A percentile compares a stretch with the other conserved stretches of the same genome.
Evolutionary conservation across 2,329 filamentous ascomycete species (phyloP).

Genomic region (Didymellaceae sp.): DNA sequence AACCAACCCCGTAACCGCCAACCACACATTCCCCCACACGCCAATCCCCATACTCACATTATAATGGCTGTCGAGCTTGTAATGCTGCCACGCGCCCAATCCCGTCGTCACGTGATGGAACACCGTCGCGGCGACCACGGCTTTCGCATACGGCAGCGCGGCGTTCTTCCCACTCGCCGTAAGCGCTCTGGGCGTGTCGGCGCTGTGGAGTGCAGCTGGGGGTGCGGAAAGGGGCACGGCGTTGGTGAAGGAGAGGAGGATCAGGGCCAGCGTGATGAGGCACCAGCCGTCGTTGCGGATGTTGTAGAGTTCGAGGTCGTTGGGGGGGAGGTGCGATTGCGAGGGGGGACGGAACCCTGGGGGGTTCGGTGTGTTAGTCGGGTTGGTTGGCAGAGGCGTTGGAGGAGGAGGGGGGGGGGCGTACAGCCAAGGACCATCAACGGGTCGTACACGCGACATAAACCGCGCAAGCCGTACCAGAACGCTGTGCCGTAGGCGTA

Average conservation of each 20-base stretch:
- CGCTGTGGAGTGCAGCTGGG: constrained; percentile 8
- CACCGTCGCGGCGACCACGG: constrained; percentile 30
- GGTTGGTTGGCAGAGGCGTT: not conserved
- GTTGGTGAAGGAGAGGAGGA: constrained; percentile 31
- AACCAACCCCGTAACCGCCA: constrained; percentile 26
- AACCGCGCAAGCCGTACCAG: constrained; percentile 34
- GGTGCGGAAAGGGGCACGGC: constrained; percentile 22
- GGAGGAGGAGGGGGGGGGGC: not conserved
- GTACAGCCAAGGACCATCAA: constrained; percentile 34
- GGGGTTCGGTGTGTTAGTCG: not conserved
- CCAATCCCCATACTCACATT: constrained; percentile 35
- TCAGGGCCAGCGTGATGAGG: constrained; percentile 33
- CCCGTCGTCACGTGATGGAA: constrained; percentile 34
- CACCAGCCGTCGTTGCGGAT: constrained; percentile 36
- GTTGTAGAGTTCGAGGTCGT: constrained; percentile 37
- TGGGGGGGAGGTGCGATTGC: constrained; percentile 28
- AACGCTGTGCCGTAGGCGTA: constrained; percentile 37
- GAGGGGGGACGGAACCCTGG: constrained; percentile 35
- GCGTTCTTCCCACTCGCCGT: constrained; percentile 6
- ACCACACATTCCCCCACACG: constrained; percentile 35
- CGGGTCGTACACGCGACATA: constrained; percentile 34
- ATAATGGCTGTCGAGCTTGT: constrained; percentile 32
- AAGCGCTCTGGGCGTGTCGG: constrained; percentile 7
- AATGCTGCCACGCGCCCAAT: constrained; percentile 34
- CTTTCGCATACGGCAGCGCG: constrained; percentile 27